A percentile compares a stretch with the other conserved stretches of the same genome.
phyloP scores from a whole-genome alignment of 495 filamentous ascomycete genomes.

The Penicillium odoratum region DNA sequence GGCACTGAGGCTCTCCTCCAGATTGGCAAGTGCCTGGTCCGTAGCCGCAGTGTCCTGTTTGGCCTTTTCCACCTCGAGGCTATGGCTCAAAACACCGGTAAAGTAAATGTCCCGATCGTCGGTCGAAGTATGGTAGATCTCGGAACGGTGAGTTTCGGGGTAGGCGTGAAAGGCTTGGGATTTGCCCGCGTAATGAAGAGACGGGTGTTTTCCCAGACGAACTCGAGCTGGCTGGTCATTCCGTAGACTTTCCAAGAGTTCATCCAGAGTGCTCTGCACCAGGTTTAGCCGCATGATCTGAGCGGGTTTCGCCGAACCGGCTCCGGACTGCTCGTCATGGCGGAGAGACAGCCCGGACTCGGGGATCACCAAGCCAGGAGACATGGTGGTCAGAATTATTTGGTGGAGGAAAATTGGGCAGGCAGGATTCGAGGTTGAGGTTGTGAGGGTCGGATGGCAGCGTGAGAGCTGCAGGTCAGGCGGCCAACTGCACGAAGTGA shows the following conservation, averaged over 20 bases:
- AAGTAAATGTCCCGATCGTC: slow-evolving; percentile 51
- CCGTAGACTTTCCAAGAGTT: slow-evolving; percentile 67
- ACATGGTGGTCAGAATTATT: slow-evolving; percentile 28
- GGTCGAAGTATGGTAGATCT: slow-evolving; percentile 46
- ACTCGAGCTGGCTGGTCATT: slow-evolving; percentile 59
- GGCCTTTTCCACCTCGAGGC: slow-evolving; percentile 55
- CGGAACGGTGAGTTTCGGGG: slow-evolving; percentile 49
- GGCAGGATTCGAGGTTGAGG: slow-evolving; percentile 21
- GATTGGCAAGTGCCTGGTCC: slow-evolving; percentile 54
- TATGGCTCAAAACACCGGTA: slow-evolving; percentile 56
- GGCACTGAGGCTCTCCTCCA: slow-evolving; percentile 53
- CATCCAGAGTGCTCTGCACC: slow-evolving; percentile 63
- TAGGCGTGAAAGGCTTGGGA: slow-evolving; percentile 50
- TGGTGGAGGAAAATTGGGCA: slow-evolving; percentile 14
- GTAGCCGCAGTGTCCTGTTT: slow-evolving; percentile 53
- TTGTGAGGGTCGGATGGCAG: slow-evolving; percentile 42
- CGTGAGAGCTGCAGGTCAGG: slow-evolving; percentile 48
- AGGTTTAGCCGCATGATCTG: slow-evolving; percentile 67
- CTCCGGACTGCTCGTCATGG: slow-evolving; percentile 36
- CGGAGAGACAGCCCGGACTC: slow-evolving; percentile 49
- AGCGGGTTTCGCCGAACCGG: slow-evolving; percentile 32
- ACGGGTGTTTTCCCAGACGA: slow-evolving; percentile 48
- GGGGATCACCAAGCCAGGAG: slow-evolving; percentile 48
- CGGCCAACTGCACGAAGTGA: slow-evolving; percentile 44
- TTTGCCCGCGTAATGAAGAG: slow-evolving; percentile 54